Percentiles rank a stretch among this genome's conserved stretches.
Conservation (phyloP, 2,329 filamentous ascomycete species). For the Cordyceps tenuipes region DNA sequence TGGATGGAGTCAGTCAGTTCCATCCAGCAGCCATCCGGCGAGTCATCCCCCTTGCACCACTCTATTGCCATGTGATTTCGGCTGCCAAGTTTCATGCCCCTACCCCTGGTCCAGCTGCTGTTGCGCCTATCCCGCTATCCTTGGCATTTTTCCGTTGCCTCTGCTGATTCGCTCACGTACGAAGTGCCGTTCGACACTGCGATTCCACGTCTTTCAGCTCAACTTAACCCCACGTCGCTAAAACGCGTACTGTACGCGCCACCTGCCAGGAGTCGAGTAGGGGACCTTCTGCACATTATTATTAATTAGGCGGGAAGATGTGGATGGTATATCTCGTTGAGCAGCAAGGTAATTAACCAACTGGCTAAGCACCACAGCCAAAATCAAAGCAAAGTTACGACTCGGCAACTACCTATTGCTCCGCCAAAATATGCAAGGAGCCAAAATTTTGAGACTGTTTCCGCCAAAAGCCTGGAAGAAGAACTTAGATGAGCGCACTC, state of each 20-base stretch:
- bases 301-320: not conserved
- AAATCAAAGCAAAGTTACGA: too few relatives aligned
- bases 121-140: not conserved
- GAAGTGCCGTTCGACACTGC: not conserved
- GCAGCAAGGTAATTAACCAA: not conserved
- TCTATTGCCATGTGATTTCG: constrained; percentile 5
- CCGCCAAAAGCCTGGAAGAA: too few relatives aligned
- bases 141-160: not conserved
- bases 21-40: not conserved
- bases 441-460: too few relatives aligned
- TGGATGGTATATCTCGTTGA: not conserved
- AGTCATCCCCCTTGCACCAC: not conserved
- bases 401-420: too few relatives aligned
- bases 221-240: not conserved
- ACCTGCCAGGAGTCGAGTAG: not conserved
- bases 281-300: not conserved
- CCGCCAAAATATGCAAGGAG: too few relatives aligned
- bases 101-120: too few relatives aligned
- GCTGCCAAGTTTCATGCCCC: not conserved
- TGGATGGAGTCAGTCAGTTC: not conserved
- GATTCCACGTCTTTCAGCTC: too few relatives aligned
- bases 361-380: too few relatives aligned
- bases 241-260: not conserved
- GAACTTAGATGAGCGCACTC: too few relatives aligned
- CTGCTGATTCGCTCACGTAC: not conserved